Conservation (phyloP, 75 land plant species). For the Pinus taeda region DNA sequence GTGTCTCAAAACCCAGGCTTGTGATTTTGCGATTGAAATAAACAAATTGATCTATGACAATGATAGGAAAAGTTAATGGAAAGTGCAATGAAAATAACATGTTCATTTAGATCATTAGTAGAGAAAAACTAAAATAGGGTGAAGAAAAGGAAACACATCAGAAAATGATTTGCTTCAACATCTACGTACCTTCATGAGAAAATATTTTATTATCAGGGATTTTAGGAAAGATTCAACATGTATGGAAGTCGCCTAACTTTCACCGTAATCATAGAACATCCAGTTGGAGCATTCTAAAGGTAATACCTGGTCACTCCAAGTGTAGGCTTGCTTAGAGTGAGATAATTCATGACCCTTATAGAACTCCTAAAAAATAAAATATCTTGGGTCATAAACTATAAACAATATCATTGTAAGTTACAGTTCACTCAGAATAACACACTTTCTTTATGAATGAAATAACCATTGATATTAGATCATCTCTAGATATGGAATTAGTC, state of each 20-base stretch:
- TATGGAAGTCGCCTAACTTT: not conserved
- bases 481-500: not conserved
- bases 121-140: too few species aligned
- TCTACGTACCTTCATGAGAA: not conserved
- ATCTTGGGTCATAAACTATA: not conserved
- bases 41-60: not conserved
- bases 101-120: too few species aligned
- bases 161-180: not conserved
- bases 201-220: not conserved
- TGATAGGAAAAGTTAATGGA: too few species aligned
- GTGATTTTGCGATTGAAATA: not conserved
- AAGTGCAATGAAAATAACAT: too few species aligned
- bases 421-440: not conserved
- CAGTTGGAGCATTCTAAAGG: constrained; percentile 33
- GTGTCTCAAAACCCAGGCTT: not conserved
- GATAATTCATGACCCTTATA: not conserved
- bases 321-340: constrained; percentile 18
- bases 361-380: not conserved
- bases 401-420: not conserved
- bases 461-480: not conserved
- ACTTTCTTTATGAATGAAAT: not conserved
- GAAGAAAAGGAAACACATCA: not conserved
- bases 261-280: constrained; percentile 33
- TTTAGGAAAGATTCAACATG: not conserved
- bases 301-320: constrained; percentile 28